phyloP scores from a whole-genome alignment of 23 red algal genomes.

The Gracilaria caudata region DNA sequence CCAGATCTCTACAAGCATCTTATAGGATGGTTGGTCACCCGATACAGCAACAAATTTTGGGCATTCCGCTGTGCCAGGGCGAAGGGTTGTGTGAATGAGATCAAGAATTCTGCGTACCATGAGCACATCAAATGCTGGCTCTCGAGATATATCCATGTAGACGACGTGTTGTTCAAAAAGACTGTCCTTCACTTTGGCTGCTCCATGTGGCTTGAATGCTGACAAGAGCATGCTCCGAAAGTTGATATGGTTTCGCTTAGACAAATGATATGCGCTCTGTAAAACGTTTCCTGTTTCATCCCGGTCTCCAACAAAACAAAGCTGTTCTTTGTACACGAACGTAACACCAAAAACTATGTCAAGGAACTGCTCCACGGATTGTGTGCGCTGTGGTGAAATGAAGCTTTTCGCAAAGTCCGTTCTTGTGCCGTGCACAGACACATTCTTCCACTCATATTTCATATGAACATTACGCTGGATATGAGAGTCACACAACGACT shows the following conservation, averaged over 20 bases:
- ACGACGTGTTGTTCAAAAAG: not conserved
- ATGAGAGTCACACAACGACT: not conserved
- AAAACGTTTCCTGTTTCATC: not conserved
- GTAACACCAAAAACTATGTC: not conserved
- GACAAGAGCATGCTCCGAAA: not conserved
- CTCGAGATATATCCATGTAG: not conserved
- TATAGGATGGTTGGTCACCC: conserved; percentile 9
- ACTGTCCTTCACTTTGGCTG: not conserved
- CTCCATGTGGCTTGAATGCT: not conserved
- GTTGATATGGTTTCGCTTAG: not conserved
- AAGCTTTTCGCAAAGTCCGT: not conserved
- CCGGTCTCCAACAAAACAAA: not conserved
- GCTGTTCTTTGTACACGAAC: not conserved
- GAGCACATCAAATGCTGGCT: not conserved
- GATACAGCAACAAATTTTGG: not conserved
- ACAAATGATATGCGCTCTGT: not conserved
- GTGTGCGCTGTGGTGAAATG: not conserved
- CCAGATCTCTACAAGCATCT: conserved; percentile 6
- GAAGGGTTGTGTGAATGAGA: not conserved
- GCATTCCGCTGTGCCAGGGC: not conserved
- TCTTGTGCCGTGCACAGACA: not conserved
- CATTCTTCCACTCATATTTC: not conserved
- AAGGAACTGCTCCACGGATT: not conserved
- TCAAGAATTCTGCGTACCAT: not conserved
- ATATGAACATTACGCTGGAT: not conserved